Conservation (phyloP, 805 yeast genomes). For the Starmera caribaea region DNA sequence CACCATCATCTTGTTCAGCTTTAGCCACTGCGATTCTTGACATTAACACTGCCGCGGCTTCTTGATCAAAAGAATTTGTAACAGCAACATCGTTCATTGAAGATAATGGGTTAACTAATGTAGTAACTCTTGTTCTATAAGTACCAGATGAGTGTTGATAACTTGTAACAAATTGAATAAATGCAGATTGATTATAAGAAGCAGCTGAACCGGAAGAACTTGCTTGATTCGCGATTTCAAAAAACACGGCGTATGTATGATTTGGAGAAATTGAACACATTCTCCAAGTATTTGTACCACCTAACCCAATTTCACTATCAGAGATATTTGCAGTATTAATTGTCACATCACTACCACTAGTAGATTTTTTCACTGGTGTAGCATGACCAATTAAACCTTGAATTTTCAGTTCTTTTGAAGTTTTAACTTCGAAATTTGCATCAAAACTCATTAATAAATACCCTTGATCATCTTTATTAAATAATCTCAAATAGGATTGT, state of each 20-base stretch:
- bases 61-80: slow-evolving; percentile 83
- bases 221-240: slow-evolving; percentile 56
- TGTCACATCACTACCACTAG: too few relatives aligned
- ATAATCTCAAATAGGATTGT: slow-evolving; percentile 81
- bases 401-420: slow-evolving; percentile 79
- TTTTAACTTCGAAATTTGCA: slow-evolving; percentile 79
- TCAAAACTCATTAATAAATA: slow-evolving; percentile 84
- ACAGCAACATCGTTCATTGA: slow-evolving; percentile 47
- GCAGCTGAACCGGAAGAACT: slow-evolving; percentile 12
- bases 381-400: slow-evolving; percentile 95
- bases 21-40: slow-evolving; percentile 86
- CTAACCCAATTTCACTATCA: slow-evolving; percentile 89
- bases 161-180: slow-evolving; percentile 79
- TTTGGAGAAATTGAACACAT: slow-evolving; percentile 79
- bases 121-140: slow-evolving; percentile 82
- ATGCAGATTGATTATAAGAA: slow-evolving; percentile 25
- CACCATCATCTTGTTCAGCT: slow-evolving; percentile 75
- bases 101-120: slow-evolving; percentile 56
- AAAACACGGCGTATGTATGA: slow-evolving; percentile 82
- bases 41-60: slow-evolving; percentile 93
- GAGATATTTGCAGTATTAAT: slow-evolving; percentile 62
- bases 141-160: slow-evolving; percentile 96
- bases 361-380: slow-evolving; percentile 46
- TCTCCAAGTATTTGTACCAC: slow-evolving; percentile 84
- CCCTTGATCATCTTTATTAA: slow-evolving; percentile 81